These are phyloP conservation scores for Penicillium chermesinum DNA, from an alignment of 495 filamentous ascomycete species.

Conservation along the genomic window DNA sequence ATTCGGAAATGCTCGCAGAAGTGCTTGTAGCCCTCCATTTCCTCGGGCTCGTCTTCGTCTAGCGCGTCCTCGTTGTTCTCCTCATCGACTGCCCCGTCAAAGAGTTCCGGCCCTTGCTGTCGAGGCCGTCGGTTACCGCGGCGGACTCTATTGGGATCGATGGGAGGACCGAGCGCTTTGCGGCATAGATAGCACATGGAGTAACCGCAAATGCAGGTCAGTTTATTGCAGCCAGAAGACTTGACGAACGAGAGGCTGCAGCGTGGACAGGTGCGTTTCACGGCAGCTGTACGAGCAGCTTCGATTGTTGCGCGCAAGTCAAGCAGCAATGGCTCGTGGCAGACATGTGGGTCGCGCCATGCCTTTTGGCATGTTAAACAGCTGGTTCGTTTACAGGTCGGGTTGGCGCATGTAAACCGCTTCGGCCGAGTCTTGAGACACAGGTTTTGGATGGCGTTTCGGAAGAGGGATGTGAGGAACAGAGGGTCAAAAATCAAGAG, in stretches of 20 bases:
- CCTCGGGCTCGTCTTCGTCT: slow-evolving; percentile 34
- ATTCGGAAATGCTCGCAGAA: slow-evolving; percentile 94
- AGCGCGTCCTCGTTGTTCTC: slow-evolving; percentile 11
- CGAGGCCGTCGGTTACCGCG: slow-evolving; percentile 6
- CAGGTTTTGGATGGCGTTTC: slow-evolving; percentile 54
- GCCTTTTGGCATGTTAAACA: slow-evolving; percentile 69
- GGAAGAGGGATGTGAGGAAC: slow-evolving; percentile 38
- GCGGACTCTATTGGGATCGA: slow-evolving; percentile 7
- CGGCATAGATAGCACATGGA: slow-evolving; percentile 95
- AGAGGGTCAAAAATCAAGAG: slow-evolving; percentile 36
- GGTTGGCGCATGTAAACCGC: slow-evolving; percentile 67
- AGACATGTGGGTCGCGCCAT: slow-evolving; percentile 65
- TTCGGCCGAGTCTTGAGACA: slow-evolving; percentile 61
- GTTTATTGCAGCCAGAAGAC: slow-evolving; percentile 87
- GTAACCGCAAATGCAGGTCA: slow-evolving; percentile 96
- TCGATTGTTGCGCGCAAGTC: slow-evolving; percentile 84
- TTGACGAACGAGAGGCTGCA: slow-evolving; percentile 92
- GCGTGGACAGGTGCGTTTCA: slow-evolving; percentile 91
- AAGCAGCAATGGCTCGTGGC: slow-evolving; percentile 56
- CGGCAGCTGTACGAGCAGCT: slow-evolving; percentile 81
- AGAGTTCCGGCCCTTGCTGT: slow-evolving; percentile 9
- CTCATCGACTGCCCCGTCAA: slow-evolving; percentile 6
- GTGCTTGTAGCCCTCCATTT: slow-evolving; percentile 73
- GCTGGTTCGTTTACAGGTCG: slow-evolving; percentile 59
- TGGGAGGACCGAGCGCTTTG: slow-evolving; percentile 37